phyloP scores from a whole-genome alignment of 306 rosid genomes.

The Medicago arabica region DNA sequence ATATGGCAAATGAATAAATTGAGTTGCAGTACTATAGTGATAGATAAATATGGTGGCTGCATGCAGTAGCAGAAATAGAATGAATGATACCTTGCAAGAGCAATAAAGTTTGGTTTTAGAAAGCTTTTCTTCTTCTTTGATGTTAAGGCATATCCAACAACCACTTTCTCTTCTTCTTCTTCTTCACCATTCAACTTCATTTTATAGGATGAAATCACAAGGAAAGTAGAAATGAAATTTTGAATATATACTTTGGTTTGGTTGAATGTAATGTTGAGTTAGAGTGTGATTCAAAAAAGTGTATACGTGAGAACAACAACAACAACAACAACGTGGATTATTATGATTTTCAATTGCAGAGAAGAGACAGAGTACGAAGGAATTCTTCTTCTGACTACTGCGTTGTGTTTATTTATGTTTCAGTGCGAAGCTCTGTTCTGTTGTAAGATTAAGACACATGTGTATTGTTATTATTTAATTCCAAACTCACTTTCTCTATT shows the following conservation, averaged over 20 bases:
- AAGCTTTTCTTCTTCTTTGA: slow-evolving; percentile 57
- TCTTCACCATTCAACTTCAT: slow-evolving; percentile 52
- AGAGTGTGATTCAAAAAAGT: background rate
- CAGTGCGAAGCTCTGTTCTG: too few species aligned
- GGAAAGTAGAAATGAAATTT: background rate
- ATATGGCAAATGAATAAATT: background rate
- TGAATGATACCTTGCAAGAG: slow-evolving; percentile 45
- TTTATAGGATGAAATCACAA: too few species aligned
- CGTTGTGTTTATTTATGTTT: background rate
- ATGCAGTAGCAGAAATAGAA: background rate
- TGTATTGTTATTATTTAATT: too few species aligned
- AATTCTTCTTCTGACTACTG: background rate
- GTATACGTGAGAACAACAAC: background rate
- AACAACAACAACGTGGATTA: background rate
- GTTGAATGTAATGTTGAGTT: background rate
- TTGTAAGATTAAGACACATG: too few species aligned
- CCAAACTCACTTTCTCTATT: background rate
- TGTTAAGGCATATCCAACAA: slow-evolving; percentile 62
- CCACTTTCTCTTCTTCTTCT: slow-evolving; percentile 37
- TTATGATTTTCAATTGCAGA: background rate
- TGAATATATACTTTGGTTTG: too few species aligned
- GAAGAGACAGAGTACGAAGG: background rate
- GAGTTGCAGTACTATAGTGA: background rate
- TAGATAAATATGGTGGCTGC: too few species aligned
- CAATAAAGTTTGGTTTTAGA: slow-evolving; percentile 47